phyloP scores from a whole-genome alignment of 2,329 filamentous ascomycete species.

The Fusarium mangiferae region DNA sequence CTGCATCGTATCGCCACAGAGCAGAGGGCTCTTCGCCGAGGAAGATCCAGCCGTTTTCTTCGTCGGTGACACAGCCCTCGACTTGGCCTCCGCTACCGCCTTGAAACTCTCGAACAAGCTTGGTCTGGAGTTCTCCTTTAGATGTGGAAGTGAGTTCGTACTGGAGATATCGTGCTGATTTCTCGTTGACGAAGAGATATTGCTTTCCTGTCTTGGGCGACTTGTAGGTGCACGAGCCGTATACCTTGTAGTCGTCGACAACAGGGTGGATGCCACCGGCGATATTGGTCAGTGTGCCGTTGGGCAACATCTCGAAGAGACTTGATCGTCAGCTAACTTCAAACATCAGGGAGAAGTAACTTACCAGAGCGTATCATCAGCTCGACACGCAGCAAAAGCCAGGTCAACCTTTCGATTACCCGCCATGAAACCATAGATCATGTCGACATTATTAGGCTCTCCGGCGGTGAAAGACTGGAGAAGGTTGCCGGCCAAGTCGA shows the following conservation, averaged over 20 bases:
- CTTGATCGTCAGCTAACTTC: slow-evolving; percentile 44
- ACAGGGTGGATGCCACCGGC: slow-evolving; percentile 59
- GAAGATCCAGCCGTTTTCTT: slow-evolving; percentile 61
- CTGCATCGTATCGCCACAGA: slow-evolving; percentile 63
- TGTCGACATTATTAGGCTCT: slow-evolving; percentile 65
- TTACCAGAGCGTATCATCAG: slow-evolving; percentile 63
- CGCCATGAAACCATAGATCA: slow-evolving; percentile 60
- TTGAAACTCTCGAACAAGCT: slow-evolving; percentile 61
- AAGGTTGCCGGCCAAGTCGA: slow-evolving; percentile 59
- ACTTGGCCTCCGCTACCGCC: slow-evolving; percentile 63
- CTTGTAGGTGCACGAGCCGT: slow-evolving; percentile 63
- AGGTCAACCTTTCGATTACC: slow-evolving; percentile 58
- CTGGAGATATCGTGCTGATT: slow-evolving; percentile 63
- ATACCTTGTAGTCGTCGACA: slow-evolving; percentile 57
- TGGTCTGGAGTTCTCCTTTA: slow-evolving; percentile 56
- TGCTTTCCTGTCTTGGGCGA: slow-evolving; percentile 59
- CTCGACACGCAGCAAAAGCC: slow-evolving; percentile 61
- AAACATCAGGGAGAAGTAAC: background rate
- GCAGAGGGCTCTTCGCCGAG: slow-evolving; percentile 63
- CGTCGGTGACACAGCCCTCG: slow-evolving; percentile 64
- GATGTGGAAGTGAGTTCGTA: slow-evolving; percentile 57
- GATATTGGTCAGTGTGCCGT: slow-evolving; percentile 56
- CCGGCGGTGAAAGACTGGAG: slow-evolving; percentile 57
- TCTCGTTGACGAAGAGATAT: slow-evolving; percentile 66
- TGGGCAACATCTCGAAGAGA: slow-evolving; percentile 59